These are phyloP conservation scores for Roridomyces roridus DNA, from an alignment of 768 basidiomycete genomes.

Conservation along the genomic window DNA sequence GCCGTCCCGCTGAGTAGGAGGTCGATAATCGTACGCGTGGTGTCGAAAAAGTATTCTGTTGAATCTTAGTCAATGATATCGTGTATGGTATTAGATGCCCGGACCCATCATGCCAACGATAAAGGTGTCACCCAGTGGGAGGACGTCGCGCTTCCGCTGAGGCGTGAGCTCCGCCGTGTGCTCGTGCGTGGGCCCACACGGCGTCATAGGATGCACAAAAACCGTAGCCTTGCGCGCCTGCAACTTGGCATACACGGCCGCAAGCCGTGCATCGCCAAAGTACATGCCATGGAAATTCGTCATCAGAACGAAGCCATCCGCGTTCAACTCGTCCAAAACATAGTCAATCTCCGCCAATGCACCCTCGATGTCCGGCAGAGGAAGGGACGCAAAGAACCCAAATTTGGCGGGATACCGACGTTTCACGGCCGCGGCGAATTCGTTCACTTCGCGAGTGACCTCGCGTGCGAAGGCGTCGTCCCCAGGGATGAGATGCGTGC, in stretches of 20 bases:
- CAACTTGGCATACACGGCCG: not conserved
- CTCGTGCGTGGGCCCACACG: not conserved
- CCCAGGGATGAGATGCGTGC: not conserved
- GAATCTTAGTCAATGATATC: too few relatives aligned
- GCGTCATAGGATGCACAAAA: not conserved
- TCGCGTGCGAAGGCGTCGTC: not conserved
- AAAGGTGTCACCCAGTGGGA: not conserved
- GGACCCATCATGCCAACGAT: not conserved
- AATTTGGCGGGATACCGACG: not conserved
- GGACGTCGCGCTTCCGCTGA: not conserved
- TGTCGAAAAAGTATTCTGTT: conserved; percentile 2
- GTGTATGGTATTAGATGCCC: too few relatives aligned
- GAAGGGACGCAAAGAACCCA: conserved; percentile 6
- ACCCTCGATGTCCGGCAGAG: not conserved
- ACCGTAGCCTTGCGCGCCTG: not conserved
- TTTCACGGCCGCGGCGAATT: not conserved
- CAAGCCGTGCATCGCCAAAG: not conserved
- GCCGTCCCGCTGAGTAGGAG: conserved; percentile 2
- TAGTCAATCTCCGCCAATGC: not conserved
- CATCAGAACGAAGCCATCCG: not conserved
- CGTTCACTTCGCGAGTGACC: not conserved
- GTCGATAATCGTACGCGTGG: not conserved
- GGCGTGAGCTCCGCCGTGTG: not conserved
- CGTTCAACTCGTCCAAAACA: not conserved
- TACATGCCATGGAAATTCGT: not conserved